Base-by-base conservation (phyloP, 768 basidiomycete genomes). In the Candolleomyces aberdarensis region DNA sequence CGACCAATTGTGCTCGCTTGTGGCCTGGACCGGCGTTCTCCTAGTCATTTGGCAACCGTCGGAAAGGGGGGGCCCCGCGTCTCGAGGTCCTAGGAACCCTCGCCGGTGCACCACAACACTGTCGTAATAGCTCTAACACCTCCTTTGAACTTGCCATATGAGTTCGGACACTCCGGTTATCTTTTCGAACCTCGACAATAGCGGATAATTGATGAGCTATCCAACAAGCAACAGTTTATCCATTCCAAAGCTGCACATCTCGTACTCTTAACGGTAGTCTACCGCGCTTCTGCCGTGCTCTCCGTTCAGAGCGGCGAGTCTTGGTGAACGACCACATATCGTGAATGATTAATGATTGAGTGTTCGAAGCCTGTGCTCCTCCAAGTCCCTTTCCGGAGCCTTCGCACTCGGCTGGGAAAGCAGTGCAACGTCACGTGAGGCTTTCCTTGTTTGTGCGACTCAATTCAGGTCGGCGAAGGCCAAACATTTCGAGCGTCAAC, bases 391-490 rank as follows among this genome's bases (percentile, higher is more conserved):
- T 20, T 17, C 48, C 13, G 17, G 3, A 36, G 10, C 14, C 8
- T 29, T 36, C 22, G 19, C 15, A 55, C 26, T 26, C 26, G 26
- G 26, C 26, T 26, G 2, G 26, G 26, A 55, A 55, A 19, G 53
- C 53, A 31, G 39, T 55, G 56, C 56, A 44, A 22, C 17, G 22
- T 32, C 57, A 61, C 63, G 56, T 61, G 63, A 59, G 32, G 5
- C n/a, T 4, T 44, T 3, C 29, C 44, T 40, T 41, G 46, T 59
- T 51, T 50, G 53, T 50, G 49, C 46, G 48, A 29, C 48, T 17
- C 40, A 56, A 31, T 46, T n/a, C 36, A 17, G 40, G 31, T 48
- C n/a, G 51, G 29, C 26, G 26, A 14, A 32, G 53, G 39, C n/a
- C 57, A 31, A n/a, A 50, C 60, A 56, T 56, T n/a, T 44, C 17